Conservation (phyloP, 2,329 filamentous ascomycete genomes). For the Cadophora sp. region DNA sequence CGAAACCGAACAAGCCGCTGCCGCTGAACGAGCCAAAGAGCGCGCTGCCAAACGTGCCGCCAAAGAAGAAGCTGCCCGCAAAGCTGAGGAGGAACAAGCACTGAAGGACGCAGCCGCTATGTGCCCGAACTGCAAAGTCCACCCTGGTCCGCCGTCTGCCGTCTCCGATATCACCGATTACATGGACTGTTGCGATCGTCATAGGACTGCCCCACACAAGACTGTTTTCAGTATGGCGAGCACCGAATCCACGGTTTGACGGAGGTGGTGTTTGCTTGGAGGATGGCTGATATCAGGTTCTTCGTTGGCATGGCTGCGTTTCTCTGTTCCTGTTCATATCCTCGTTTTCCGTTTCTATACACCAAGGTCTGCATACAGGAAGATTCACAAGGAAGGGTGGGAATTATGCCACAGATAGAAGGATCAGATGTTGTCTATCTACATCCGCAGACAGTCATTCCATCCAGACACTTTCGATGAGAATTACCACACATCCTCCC, state of each 20-base stretch:
- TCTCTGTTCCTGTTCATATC: background rate
- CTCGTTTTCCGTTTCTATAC: background rate
- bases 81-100: slow-evolving; percentile 8
- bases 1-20: slow-evolving; percentile 5
- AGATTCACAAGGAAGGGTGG: background rate
- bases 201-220: slow-evolving; percentile 3
- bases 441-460: background rate
- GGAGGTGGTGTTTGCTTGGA: background rate
- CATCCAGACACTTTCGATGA: background rate
- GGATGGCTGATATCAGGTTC: background rate
- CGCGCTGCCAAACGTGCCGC: background rate
- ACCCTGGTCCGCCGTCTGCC: slow-evolving; percentile 14
- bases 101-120: slow-evolving; percentile 16
- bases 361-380: background rate
- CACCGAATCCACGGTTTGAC: slow-evolving; percentile 7
- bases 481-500: background rate
- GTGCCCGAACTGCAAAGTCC: slow-evolving; percentile 11
- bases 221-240: slow-evolving; percentile 10
- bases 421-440: background rate
- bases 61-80: slow-evolving; percentile 9
- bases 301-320: background rate
- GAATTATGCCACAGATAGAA: background rate
- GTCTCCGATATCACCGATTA: slow-evolving; percentile 19
- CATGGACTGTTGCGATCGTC: slow-evolving; percentile 17
- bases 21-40: slow-evolving; percentile 5